Percentiles rank a stretch among this genome's conserved stretches.
Evolutionary conservation across 2,329 filamentous ascomycete species (phyloP).

Genomic region (Cordyceps tenuipes): DNA sequence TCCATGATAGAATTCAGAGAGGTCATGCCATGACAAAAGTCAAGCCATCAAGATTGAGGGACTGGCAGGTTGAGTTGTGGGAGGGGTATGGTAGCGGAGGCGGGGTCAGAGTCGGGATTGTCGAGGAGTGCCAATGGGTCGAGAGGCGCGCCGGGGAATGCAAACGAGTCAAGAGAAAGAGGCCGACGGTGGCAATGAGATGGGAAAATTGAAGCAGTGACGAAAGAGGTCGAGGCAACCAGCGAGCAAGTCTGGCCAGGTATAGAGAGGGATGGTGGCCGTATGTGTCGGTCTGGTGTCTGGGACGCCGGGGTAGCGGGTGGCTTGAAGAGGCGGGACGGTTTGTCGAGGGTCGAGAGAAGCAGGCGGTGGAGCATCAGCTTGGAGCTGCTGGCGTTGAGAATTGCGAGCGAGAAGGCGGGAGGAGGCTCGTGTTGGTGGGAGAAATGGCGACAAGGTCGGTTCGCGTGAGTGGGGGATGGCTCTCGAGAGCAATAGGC

Average conservation of each 20-base stretch:
- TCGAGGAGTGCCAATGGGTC: not conserved
- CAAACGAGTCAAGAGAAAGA: not conserved
- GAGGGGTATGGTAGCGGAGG: slow-evolving; percentile 7
- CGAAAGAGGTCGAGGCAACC: not conserved
- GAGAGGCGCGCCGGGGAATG: not conserved
- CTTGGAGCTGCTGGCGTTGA: not conserved
- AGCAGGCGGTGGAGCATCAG: slow-evolving; percentile 1
- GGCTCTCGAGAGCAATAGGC: not conserved
- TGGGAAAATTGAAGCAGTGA: not conserved
- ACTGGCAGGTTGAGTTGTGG: not conserved
- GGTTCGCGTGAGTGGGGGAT: too few species aligned
- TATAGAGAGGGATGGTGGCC: not conserved
- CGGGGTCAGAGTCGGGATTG: not conserved
- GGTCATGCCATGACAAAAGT: slow-evolving; percentile 8
- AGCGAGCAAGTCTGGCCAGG: not conserved
- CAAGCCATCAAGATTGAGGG: not conserved
- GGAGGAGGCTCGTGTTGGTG: not conserved
- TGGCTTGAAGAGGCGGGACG: not conserved
- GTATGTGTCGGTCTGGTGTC: not conserved
- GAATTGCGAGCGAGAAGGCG: not conserved
- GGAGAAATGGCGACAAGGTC: not conserved
- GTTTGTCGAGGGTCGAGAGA: not conserved
- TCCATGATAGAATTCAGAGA: slow-evolving; percentile 2
- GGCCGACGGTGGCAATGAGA: too few species aligned
- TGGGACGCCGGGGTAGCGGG: not conserved